Conservation (phyloP, 2,329 filamentous ascomycete genomes). For the Phialophora tarda region DNA sequence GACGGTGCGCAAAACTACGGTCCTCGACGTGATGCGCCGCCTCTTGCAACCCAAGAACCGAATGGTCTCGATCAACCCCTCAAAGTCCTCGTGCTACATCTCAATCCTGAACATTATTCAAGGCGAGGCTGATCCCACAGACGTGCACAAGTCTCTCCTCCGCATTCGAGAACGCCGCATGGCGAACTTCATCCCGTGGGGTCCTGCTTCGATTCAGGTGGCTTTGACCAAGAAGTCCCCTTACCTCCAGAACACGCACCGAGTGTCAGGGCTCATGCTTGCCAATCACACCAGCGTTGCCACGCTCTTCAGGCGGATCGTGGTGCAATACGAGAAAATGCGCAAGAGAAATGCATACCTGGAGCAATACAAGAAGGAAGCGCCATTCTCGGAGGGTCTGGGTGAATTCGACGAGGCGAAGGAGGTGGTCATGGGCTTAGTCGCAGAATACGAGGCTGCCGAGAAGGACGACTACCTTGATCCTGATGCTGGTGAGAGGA, state of each 20-base stretch:
- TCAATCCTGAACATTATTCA: constrained; percentile 99
- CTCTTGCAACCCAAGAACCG: constrained; percentile 97
- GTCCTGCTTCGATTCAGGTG: constrained; percentile 95
- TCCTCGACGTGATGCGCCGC: constrained; percentile 95
- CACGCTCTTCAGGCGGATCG: constrained; percentile 92
- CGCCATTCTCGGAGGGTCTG: constrained; percentile 87
- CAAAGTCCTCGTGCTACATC: constrained; percentile 98
- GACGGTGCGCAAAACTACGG: constrained; percentile 96
- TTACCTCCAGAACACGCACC: constrained; percentile 90
- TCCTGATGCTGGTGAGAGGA: constrained; percentile 58
- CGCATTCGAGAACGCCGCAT: constrained; percentile 92
- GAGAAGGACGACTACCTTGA: constrained; percentile 90
- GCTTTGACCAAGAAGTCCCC: constrained; percentile 95
- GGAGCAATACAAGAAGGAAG: constrained; percentile 94
- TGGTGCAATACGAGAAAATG: constrained; percentile 90
- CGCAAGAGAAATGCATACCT: constrained; percentile 96
- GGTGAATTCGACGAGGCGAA: constrained; percentile 94
- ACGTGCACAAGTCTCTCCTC: constrained; percentile 95
- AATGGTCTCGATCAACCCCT: constrained; percentile 95
- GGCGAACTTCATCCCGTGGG: constrained; percentile 98
- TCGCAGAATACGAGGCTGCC: constrained; percentile 93
- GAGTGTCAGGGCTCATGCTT: constrained; percentile 95
- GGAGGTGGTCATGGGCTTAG: constrained; percentile 87
- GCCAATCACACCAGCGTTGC: constrained; percentile 98
- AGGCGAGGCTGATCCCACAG: constrained; percentile 95